These are phyloP conservation scores for Bacterosira constricta DNA, from an alignment of 108 stramenopile genomes.

Conservation along the genomic window DNA sequence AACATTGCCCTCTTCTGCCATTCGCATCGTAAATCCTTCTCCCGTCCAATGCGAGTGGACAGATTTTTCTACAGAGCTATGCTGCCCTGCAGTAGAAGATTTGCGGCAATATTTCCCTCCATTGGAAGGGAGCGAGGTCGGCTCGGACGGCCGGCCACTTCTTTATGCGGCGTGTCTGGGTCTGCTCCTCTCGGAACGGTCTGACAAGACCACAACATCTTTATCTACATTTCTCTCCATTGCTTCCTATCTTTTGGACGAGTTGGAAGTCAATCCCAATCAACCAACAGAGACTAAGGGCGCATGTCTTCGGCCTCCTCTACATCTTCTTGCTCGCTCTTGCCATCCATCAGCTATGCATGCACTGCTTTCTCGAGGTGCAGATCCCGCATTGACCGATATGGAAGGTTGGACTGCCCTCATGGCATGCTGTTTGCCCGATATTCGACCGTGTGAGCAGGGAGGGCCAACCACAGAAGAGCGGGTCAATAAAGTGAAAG, in stretches of 20 bases:
- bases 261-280: slow-evolving; percentile 33
- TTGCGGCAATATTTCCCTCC: slow-evolving; percentile 26
- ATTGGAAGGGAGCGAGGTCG: slow-evolving; percentile 28
- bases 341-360: slow-evolving; percentile 37
- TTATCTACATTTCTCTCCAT: slow-evolving; percentile 43
- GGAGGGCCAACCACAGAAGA: slow-evolving; percentile 41
- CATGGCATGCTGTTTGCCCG: slow-evolving; percentile 47
- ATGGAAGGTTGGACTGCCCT: slow-evolving; percentile 53
- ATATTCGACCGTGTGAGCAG: slow-evolving; percentile 28
- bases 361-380: slow-evolving; percentile 22
- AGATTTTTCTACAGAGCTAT: slow-evolving; percentile 22
- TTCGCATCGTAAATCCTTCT: background rate
- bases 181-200: slow-evolving; percentile 26
- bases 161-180: slow-evolving; percentile 46
- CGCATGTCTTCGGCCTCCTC: slow-evolving; percentile 40
- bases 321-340: slow-evolving; percentile 45
- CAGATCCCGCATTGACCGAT: slow-evolving; percentile 19
- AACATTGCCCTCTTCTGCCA: slow-evolving; percentile 25
- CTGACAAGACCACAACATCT: background rate
- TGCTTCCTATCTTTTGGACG: slow-evolving; percentile 33
- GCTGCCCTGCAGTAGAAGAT: slow-evolving; percentile 32
- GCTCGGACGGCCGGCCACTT: slow-evolving; percentile 37
- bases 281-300: slow-evolving; percentile 40
- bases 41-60: slow-evolving; percentile 43
- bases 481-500: slow-evolving; percentile 23